Evolutionary conservation across 352 stramenopile species (phyloP).

Genomic region (Phytopythium litorale): DNA sequence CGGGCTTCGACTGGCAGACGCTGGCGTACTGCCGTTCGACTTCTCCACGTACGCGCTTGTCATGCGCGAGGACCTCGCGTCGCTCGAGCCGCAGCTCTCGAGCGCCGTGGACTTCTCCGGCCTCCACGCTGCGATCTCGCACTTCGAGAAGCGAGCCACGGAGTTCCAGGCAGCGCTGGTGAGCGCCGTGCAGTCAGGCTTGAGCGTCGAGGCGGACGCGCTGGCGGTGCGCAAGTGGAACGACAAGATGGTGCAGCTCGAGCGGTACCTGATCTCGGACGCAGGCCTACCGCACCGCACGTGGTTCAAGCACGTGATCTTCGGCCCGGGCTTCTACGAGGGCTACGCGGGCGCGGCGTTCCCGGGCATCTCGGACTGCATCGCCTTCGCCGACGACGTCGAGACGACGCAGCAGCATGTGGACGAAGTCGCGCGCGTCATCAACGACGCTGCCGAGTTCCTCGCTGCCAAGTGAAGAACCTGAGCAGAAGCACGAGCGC

Average conservation of each 20-base stretch:
- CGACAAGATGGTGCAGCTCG: constrained; percentile 23
- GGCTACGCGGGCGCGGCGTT: constrained; percentile 42
- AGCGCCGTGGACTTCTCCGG: constrained; percentile 24
- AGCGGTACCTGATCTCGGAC: constrained; percentile 27
- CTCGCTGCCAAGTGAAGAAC: constrained; percentile 5
- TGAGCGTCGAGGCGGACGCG: not conserved
- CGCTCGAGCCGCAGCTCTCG: constrained; percentile 22
- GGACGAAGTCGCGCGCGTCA: constrained; percentile 30
- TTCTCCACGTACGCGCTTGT: constrained; percentile 62
- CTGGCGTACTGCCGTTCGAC: constrained; percentile 58
- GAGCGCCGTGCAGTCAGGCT: not conserved
- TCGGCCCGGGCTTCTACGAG: constrained; percentile 47
- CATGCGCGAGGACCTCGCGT: constrained; percentile 42
- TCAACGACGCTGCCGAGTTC: constrained; percentile 29
- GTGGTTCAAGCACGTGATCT: constrained; percentile 50
- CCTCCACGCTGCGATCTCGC: constrained; percentile 36
- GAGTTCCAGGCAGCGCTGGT: constrained; percentile 20
- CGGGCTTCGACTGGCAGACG: constrained; percentile 49
- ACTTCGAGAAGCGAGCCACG: constrained; percentile 25
- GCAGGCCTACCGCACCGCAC: constrained; percentile 37
- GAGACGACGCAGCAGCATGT: constrained; percentile 34
- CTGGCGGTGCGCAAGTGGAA: constrained; percentile 21
- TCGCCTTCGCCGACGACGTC: constrained; percentile 34
- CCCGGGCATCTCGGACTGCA: constrained; percentile 38
- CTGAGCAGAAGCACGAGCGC: too few species aligned